Evolutionary conservation across 345 rosid species (phyloP), one percentile per base, ranked within the genome.

Genomic region (Rhodamnia rubescens): DNA sequence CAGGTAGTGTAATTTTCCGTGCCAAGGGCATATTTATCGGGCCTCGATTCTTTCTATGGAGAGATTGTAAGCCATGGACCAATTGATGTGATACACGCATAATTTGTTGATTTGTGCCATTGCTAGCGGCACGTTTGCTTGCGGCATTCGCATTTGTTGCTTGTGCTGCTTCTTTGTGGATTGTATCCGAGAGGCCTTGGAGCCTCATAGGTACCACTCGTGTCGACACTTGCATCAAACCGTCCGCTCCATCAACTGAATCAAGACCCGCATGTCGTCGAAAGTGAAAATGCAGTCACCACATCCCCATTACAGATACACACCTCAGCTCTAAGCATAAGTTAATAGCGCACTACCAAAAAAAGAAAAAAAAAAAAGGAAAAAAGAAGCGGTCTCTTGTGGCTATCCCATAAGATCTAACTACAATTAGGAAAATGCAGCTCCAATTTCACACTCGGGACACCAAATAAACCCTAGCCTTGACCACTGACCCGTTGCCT

Each of bases 401-500:
- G 69, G 50, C 74, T 27, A 29, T 7, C 6, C 21, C 74, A 61
- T 3, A 64, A 29, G 22, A 64, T 64, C 42, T 64, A 64, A 61
- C 22, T 5, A 29, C 24, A 32, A 69, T 0, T 16, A 16, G 47
- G 44, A 69, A 69, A 69, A 69, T 36, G 47, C 47, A 36, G 21
- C 80, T 69, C 47, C 54, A 59, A 50, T 36, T 27, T 88, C 87
- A 93, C 27, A 88, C 83, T 85, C 93, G 91, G 14, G 94, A 89
- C 55, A 93, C 93, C 83, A 93, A 89, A 86, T 93, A 96, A 57
- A 97, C 99, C 87, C 97, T 92, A 86, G 98, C 95, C 92, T 92
- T 97, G 92, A 95, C 91, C 78, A 95, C 89, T 3, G 93, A 92
- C 54, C 95, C 95, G 85, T 90, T 95, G 87, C 95, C 95, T 20